These are phyloP conservation scores for Lotus japonicus DNA, from an alignment of 306 rosid genomes.

Conservation along the genomic window DNA sequence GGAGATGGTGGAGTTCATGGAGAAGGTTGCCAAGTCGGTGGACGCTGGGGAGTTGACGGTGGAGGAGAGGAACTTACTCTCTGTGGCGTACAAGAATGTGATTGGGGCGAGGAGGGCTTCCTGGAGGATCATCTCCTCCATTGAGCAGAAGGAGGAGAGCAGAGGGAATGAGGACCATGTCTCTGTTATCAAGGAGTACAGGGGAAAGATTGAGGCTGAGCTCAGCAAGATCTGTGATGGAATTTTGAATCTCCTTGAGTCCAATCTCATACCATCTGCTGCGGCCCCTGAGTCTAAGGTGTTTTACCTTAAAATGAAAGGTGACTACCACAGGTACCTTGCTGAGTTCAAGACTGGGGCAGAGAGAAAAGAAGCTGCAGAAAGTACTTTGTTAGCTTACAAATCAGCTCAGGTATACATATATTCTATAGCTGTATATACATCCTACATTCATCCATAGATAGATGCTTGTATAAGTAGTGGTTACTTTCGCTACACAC, in stretches of 20 bases:
- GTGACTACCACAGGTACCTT: slow-evolving; percentile 91
- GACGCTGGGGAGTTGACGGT: slow-evolving; percentile 80
- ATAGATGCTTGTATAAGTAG: no score
- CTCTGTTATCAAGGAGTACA: no score
- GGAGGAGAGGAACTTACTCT: slow-evolving; percentile 87
- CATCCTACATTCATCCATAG: neutral
- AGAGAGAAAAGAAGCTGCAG: slow-evolving; percentile 90
- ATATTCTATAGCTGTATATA: neutral
- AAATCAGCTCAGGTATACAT: slow-evolving; percentile 79
- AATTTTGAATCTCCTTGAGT: slow-evolving; percentile 72
- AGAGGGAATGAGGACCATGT: slow-evolving; percentile 91
- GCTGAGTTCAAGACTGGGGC: slow-evolving; percentile 88
- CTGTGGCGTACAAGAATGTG: slow-evolving; percentile 94
- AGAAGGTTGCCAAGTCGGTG: slow-evolving; percentile 79
- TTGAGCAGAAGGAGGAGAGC: slow-evolving; percentile 96
- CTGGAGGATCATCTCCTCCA: slow-evolving; percentile 94
- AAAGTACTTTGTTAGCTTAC: slow-evolving; percentile 89
- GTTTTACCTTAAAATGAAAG: slow-evolving; percentile 92
- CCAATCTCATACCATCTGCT: slow-evolving; percentile 84
- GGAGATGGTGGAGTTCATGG: slow-evolving; percentile 98
- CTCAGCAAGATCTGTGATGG: slow-evolving; percentile 97
- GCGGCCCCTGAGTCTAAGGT: slow-evolving; percentile 74
- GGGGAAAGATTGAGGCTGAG: slow-evolving; percentile 75
- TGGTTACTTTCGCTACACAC: neutral
- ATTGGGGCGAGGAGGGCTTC: slow-evolving; percentile 97